Conservation (phyloP, 2,329 filamentous ascomycete species). For the Xenoacremonium recifei region DNA sequence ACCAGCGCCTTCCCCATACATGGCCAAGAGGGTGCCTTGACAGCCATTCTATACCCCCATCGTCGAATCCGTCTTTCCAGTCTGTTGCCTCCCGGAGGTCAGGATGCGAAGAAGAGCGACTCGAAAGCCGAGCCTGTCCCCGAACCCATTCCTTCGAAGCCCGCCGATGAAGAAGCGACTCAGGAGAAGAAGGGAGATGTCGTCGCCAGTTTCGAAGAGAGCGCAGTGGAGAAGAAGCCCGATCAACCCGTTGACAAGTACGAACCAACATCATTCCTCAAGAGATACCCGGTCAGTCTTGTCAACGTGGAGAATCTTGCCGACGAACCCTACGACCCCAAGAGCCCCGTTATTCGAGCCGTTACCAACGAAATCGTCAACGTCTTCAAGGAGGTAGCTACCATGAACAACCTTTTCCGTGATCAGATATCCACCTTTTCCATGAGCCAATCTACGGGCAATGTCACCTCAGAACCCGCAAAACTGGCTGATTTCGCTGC, state of each 20-base stretch:
- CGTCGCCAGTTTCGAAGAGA: conserved; percentile 95
- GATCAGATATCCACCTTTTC: conserved; percentile 98
- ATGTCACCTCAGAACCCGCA: conserved; percentile 90
- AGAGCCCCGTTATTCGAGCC: conserved; percentile 83
- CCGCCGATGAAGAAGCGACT: conserved; percentile 49
- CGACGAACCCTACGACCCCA: conserved; percentile 87
- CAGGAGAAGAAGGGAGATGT: conserved; percentile 85
- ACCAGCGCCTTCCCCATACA: conserved; percentile 92
- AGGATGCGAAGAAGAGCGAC: conserved; percentile 51
- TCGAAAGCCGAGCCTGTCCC: conserved; percentile 49
- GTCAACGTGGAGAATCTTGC: conserved; percentile 92
- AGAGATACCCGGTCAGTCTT: conserved; percentile 87
- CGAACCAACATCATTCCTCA: conserved; percentile 87
- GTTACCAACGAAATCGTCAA: conserved; percentile 98
- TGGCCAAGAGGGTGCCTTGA: conserved; percentile 81
- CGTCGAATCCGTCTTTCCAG: conserved; percentile 88
- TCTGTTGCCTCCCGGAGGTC: conserved; percentile 67
- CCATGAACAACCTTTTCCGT: conserved; percentile 89
- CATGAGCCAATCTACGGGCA: conserved; percentile 91
- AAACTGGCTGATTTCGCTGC: conserved; percentile 97
- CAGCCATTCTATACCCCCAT: conserved; percentile 93
- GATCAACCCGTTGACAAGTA: conserved; percentile 58
- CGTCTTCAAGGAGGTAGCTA: conserved; percentile 95
- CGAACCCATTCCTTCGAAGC: conserved; percentile 59
- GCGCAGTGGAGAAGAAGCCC: conserved; percentile 58